These are phyloP conservation scores for Mycena latifolia DNA, from an alignment of 768 basidiomycete species.

Conservation along the genomic window DNA sequence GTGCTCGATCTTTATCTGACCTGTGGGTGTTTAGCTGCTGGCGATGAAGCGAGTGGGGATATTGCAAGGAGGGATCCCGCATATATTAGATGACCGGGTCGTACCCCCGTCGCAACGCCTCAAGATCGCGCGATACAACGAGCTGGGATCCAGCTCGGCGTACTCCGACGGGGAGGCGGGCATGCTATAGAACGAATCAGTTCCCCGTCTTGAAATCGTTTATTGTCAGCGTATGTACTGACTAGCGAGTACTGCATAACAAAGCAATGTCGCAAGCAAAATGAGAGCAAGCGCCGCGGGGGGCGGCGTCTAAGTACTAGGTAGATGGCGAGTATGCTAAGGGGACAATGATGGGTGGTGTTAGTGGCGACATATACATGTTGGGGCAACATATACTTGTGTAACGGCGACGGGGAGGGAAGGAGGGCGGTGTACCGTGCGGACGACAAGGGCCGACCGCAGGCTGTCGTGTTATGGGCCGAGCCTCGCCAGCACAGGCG, in stretches of 20 bases:
- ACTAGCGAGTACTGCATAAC: slow-evolving; percentile 27
- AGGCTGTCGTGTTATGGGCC: slow-evolving; percentile 8
- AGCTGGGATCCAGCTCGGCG: slow-evolving; percentile 68
- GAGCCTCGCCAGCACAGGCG: slow-evolving; percentile 5
- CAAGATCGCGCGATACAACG: slow-evolving; percentile 72
- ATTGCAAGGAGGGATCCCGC: slow-evolving; percentile 68
- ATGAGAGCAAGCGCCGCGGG: slow-evolving; percentile 17
- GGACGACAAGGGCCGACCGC: not conserved
- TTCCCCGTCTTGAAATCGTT: slow-evolving; percentile 11
- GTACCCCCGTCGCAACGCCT: slow-evolving; percentile 82
- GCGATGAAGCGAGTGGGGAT: slow-evolving; percentile 77
- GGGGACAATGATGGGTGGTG: not conserved
- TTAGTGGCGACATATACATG: slow-evolving; percentile 7
- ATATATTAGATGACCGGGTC: slow-evolving; percentile 67
- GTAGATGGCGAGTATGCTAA: slow-evolving; percentile 28
- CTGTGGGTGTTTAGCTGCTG: slow-evolving; percentile 53
- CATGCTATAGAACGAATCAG: not conserved
- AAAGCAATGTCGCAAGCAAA: slow-evolving; percentile 28
- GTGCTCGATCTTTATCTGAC: not conserved
- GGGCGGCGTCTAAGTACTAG: slow-evolving; percentile 22
- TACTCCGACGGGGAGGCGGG: slow-evolving; percentile 53
- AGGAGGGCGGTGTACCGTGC: slow-evolving; percentile 2
- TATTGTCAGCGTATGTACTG: slow-evolving; percentile 23
- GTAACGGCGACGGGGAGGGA: slow-evolving; percentile 16
- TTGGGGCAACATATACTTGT: slow-evolving; percentile 4